A percentile compares a stretch with the other conserved stretches of the same genome.
phyloP scores from a whole-genome alignment of 176 grass and related monocot species.

The Ensete glaucum region DNA sequence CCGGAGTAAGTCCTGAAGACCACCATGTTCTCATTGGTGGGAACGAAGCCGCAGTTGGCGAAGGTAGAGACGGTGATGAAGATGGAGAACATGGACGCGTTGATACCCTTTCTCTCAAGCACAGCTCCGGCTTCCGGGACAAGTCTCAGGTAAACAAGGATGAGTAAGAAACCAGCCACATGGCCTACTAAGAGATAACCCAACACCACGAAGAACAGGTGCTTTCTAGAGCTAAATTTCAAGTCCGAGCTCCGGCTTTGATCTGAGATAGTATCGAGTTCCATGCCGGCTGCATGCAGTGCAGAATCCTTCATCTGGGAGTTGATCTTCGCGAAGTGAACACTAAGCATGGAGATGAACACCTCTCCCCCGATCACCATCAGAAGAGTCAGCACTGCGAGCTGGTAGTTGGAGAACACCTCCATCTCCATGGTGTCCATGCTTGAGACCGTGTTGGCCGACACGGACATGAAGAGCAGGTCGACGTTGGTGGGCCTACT shows the following conservation, averaged over 20 bases:
- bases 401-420: slow-evolving; percentile 59
- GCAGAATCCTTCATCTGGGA: too few species aligned
- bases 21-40: slow-evolving; percentile 65
- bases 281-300: slow-evolving; percentile 10
- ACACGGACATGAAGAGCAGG: slow-evolving; percentile 59
- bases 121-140: slow-evolving; percentile 24
- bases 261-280: not conserved
- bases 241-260: not conserved
- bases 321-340: slow-evolving; percentile 19
- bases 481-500: slow-evolving; percentile 21
- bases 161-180: slow-evolving; percentile 30
- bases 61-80: slow-evolving; percentile 65
- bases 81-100: slow-evolving; percentile 38
- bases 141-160: slow-evolving; percentile 37
- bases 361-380: slow-evolving; percentile 70
- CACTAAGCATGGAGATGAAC: slow-evolving; percentile 53
- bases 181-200: slow-evolving; percentile 43
- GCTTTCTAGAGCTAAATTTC: slow-evolving; percentile 8
- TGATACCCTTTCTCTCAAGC: slow-evolving; percentile 43
- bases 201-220: slow-evolving; percentile 29
- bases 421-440: slow-evolving; percentile 59
- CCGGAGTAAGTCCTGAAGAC: slow-evolving; percentile 48
- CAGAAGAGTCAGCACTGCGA: slow-evolving; percentile 42
- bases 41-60: slow-evolving; percentile 62
- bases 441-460: slow-evolving; percentile 49